These are phyloP conservation scores for Calvatia gigantea DNA, from an alignment of 768 basidiomycete species.

Conservation along the genomic window DNA sequence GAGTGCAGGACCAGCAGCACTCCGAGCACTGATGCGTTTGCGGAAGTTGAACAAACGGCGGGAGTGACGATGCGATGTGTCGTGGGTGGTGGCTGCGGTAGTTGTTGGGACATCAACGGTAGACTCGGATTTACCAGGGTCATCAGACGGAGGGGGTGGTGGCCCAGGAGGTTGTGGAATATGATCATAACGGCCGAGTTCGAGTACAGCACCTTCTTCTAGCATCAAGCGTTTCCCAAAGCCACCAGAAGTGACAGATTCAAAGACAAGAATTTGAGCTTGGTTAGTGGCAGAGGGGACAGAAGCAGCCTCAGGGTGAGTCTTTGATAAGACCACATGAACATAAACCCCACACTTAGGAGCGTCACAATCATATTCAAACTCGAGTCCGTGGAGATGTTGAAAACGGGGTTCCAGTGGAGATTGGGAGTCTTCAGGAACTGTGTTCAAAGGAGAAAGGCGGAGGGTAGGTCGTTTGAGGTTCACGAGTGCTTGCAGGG, in stretches of 20 bases:
- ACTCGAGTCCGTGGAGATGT: constrained; percentile 79
- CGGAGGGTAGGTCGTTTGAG: constrained; percentile 87
- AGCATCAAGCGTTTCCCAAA: constrained; percentile 73
- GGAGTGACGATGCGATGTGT: constrained; percentile 15
- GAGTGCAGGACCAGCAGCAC: constrained; percentile 72
- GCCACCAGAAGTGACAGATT: constrained; percentile 72
- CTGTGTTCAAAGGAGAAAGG: constrained; percentile 58
- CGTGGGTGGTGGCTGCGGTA: constrained; percentile 8
- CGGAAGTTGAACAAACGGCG: constrained; percentile 72
- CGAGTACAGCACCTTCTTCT: constrained; percentile 76
- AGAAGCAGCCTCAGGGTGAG: constrained; percentile 51
- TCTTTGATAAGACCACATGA: constrained; percentile 66
- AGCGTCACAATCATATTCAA: constrained; percentile 90
- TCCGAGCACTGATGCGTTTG: constrained; percentile 46
- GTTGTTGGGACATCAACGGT: constrained; percentile 10
- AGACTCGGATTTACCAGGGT: constrained; percentile 20
- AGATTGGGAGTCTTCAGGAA: constrained; percentile 37
- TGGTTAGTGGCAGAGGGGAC: constrained; percentile 30
- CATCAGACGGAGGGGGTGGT: not conserved
- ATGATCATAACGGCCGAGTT: constrained; percentile 73
- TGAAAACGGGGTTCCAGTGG: constrained; percentile 41
- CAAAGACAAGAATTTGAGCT: constrained; percentile 54
- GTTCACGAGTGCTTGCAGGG: constrained; percentile 91
- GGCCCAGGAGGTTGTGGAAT: constrained; percentile 17
- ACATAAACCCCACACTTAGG: constrained; percentile 81